Conservation (phyloP, 306 rosid genomes). For the Notholithocarpus densiflorus region DNA sequence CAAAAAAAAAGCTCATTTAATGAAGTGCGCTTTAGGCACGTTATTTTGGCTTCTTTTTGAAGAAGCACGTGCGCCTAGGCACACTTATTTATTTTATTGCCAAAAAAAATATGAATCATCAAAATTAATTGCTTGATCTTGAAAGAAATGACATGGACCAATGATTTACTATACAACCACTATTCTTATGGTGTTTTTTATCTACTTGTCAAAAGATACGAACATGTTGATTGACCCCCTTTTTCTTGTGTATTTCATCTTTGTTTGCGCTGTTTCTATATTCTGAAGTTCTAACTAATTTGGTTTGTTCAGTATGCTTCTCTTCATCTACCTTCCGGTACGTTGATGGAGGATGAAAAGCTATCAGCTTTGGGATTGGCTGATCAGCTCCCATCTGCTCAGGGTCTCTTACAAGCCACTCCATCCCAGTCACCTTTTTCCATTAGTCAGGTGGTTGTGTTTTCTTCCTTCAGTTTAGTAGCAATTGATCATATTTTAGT, state of each 20-base stretch:
- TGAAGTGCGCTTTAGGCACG: too few relatives aligned
- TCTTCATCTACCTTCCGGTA: conserved; percentile 69
- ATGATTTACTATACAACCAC: too few relatives aligned
- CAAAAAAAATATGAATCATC: too few relatives aligned
- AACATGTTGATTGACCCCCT: neutral
- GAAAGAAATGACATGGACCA: too few relatives aligned
- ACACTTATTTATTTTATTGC: too few relatives aligned
- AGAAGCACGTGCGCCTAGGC: too few relatives aligned
- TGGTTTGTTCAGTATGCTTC: conserved; percentile 65
- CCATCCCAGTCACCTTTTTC: conserved; percentile 65
- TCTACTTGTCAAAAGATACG: too few relatives aligned
- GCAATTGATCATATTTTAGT: neutral
- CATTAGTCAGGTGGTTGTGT: conserved; percentile 53
- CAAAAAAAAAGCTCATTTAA: too few relatives aligned
- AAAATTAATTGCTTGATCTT: too few relatives aligned
- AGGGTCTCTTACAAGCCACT: conserved; percentile 72
- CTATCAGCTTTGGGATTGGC: conserved; percentile 59
- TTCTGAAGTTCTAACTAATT: conserved; percentile 5
- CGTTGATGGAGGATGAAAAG: conserved; percentile 87
- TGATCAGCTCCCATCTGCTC: conserved; percentile 85
- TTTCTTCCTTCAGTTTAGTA: neutral
- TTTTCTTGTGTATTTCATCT: neutral
- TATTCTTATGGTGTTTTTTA: too few relatives aligned
- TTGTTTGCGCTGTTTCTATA: neutral
- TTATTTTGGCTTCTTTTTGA: too few relatives aligned